Evolutionary conservation across 148 eudicot genomes (phyloP), one percentile per base, ranked within the genome.

Genomic region (Nepenthes mirabilis): DNA sequence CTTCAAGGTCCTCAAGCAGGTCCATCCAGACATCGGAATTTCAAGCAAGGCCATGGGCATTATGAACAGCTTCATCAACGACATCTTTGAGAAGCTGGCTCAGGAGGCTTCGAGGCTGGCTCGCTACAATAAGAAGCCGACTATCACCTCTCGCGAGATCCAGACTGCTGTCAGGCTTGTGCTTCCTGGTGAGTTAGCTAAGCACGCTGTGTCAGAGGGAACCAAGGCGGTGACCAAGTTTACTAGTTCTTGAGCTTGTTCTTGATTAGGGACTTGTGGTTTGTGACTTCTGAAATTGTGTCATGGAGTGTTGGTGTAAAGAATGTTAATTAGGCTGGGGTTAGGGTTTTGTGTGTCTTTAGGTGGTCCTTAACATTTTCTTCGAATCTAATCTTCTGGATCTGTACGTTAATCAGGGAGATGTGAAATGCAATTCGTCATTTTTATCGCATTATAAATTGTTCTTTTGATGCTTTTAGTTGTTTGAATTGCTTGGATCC

Each of bases 51-150:
- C 67, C 5, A 64, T 64, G 67, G 67, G 67, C 2, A 64, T 64
- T n/a, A 64, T 64, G 67, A 64, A 64, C 67, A 64, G 67, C 11
- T 64, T 64, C 36, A 64, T 64, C 52, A 64, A 64, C 43, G 67
- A 64, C 13, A 64, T 64, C 36, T 65, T 65, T 48, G 68, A 65
- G 68, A 65, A 65, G 54, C 61, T 65, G n/a, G 68, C 68, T 36
- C 61, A 56, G 61, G 68, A 65, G 54, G 37, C 61, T 33, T 65
- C 69, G 1, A 65, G 61, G 45, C 62, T 65, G 2, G 69, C 69
- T 3, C 52, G 69, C n/a, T 65, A 65, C 61, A 65, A 65, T 56
- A 65, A 65, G 69, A 65, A 65, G 69, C 69, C 69, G 3, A 65
- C 69, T 3, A 65, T 65, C 36, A 65, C 69, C 10, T 65, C 69